Evolutionary conservation across 768 basidiomycete species (phyloP), one percentile per base, ranked within the genome.

Genomic region (Mycena leptocephala): DNA sequence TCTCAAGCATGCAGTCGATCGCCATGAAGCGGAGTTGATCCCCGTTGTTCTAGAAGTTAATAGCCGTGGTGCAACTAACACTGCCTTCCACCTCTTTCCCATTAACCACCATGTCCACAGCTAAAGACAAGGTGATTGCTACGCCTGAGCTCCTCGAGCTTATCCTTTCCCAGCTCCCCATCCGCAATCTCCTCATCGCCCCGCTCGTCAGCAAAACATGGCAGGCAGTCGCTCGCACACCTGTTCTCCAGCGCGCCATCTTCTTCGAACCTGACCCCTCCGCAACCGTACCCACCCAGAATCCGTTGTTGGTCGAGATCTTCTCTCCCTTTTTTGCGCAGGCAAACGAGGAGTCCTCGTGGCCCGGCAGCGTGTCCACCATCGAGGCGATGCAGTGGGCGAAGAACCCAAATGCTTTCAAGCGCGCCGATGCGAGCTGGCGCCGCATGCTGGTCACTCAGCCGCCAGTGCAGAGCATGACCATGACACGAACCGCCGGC

Each of bases 141-240:
- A 65, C 63, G 9, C 63, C 63, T 37, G 63, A 65, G 41, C 63
- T 65, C 24, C 41, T 65, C 3, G 43, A 41, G 39, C 43, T 41
- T 18, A 46, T 41, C 24, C 63, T 65, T 20, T 18, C 28, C 24
- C 28, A 43, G 5, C 41, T 65, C 28, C 63, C 63, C 63, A 43
- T 65, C 18, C 63, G 63, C 63, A 41, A 65, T 43, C 63, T 65
- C 63, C 32, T 65, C 41, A 7, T 32, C 8, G 63, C 43, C 22
- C 39, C 63, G 26, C 63, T 43, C 18, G 63, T 65, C 30, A 28
- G 63, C 63, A 65, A 65, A 30, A 65, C n/a, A 18, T 65, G 63
- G 43, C 39, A 46, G 28, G 37, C 37, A 18, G 43, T 65, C 39
- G 46, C 63, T 16, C 41, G 16, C 26, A 48, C 63, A 11, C 63